These are phyloP conservation scores for Codiaeum variegatum DNA, from an alignment of 441 rosid species.

Conservation along the genomic window DNA sequence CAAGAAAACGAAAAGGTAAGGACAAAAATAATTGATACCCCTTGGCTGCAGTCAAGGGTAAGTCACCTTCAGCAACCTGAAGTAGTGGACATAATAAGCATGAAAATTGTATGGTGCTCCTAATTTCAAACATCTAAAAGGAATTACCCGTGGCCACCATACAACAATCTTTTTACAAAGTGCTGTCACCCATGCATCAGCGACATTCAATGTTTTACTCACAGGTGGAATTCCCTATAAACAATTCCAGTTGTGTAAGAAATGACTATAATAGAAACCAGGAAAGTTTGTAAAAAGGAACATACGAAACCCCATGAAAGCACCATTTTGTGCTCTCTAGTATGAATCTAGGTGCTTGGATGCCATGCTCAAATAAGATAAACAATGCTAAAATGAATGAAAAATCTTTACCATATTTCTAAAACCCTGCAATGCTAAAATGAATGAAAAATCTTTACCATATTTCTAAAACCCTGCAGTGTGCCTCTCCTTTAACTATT, in stretches of 20 bases:
- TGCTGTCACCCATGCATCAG: slow-evolving; percentile 70
- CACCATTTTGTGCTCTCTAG: no score
- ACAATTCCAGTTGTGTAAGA: slow-evolving; percentile 11
- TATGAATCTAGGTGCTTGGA: background rate
- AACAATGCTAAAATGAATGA: slow-evolving; percentile 1
- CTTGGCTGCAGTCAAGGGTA: slow-evolving; percentile 49
- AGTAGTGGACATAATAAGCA: slow-evolving; percentile 5
- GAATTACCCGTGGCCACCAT: slow-evolving; percentile 90
- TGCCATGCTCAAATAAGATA: no score
- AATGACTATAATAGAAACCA: background rate
- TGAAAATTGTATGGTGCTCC: slow-evolving; percentile 9
- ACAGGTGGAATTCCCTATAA: slow-evolving; percentile 71
- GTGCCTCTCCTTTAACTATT: no score
- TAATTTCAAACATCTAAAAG: background rate
- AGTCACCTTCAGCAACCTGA: slow-evolving; percentile 79
- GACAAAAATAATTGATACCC: slow-evolving; percentile 38
- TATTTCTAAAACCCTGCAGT: background rate
- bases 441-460: background rate
- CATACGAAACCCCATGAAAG: no score
- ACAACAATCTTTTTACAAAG: slow-evolving; percentile 64
- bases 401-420: background rate
- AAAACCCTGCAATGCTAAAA: background rate
- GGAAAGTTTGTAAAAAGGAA: no score
- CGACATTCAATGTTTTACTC: slow-evolving; percentile 43
- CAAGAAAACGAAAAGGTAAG: background rate